Conservation (phyloP, 108 stramenopile genomes). For the Skeletonema potamos region DNA sequence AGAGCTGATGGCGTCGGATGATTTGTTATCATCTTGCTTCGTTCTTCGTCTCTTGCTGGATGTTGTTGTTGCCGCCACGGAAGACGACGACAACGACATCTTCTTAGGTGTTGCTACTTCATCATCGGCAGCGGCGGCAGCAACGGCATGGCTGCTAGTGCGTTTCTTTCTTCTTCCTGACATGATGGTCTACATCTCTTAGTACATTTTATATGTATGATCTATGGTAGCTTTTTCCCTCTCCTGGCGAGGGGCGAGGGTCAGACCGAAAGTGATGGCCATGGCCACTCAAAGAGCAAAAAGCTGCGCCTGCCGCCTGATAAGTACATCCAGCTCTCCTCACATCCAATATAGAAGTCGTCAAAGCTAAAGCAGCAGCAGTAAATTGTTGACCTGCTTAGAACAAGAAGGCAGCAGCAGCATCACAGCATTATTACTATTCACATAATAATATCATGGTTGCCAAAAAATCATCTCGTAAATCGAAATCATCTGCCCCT, state of each 20-base stretch:
- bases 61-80: not conserved
- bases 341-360: no score
- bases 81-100: not conserved
- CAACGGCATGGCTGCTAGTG: not conserved
- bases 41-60: not conserved
- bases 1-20: not conserved
- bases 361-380: no score
- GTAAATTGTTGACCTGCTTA: no score
- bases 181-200: no score
- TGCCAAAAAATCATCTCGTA: constrained; percentile 1
- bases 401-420: not conserved
- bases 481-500: not conserved
- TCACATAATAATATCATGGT: not conserved
- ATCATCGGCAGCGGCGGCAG: not conserved
- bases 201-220: no score
- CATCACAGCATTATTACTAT: no score
- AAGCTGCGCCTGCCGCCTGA: no score
- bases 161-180: not conserved
- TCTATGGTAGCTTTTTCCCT: no score
- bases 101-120: not conserved
- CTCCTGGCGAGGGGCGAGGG: not conserved
- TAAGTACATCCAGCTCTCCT: no score
- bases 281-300: not conserved
- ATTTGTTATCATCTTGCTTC: not conserved
- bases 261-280: not conserved